These are phyloP conservation scores for Sporothrix mexicana DNA, from an alignment of 2,329 filamentous ascomycete genomes.

Conservation along the genomic window DNA sequence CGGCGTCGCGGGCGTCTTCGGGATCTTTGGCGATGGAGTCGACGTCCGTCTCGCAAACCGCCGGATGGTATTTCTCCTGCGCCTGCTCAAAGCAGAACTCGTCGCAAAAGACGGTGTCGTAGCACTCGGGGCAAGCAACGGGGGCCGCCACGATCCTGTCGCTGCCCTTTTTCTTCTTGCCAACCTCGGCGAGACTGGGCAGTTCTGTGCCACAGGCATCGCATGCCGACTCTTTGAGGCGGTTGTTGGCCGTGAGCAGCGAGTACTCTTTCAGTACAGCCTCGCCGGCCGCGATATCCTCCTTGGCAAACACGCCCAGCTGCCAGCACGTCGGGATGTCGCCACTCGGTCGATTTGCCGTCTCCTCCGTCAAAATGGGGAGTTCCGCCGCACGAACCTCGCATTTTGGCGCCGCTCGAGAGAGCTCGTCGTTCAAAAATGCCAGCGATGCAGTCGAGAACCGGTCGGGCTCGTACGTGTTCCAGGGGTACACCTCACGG, in stretches of 20 bases:
- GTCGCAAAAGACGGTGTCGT: conserved; percentile 71
- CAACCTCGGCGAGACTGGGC: conserved; percentile 60
- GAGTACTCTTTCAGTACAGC: conserved; percentile 81
- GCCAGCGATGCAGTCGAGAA: conserved; percentile 71
- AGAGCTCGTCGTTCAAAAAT: conserved; percentile 73
- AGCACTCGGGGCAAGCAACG: conserved; percentile 65
- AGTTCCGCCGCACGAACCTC: conserved; percentile 77
- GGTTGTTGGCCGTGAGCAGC: conserved; percentile 85
- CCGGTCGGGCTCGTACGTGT: conserved; percentile 70
- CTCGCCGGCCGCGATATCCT: conserved; percentile 78
- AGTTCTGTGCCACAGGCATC: conserved; percentile 84
- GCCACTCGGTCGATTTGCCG: conserved; percentile 46
- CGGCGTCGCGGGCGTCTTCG: conserved; percentile 63
- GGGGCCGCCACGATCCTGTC: conserved; percentile 48
- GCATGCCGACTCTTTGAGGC: conserved; percentile 83
- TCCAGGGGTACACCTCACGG: conserved; percentile 74
- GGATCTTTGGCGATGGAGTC: conserved; percentile 70
- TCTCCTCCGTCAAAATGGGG: conserved; percentile 62
- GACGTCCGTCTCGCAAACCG: conserved; percentile 69
- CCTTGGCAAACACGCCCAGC: conserved; percentile 86
- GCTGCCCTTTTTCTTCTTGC: conserved; percentile 6
- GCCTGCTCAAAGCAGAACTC: conserved; percentile 64
- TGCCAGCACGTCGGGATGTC: conserved; percentile 70
- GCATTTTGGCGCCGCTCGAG: conserved; percentile 76
- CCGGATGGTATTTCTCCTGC: conserved; percentile 65